phyloP scores from a whole-genome alignment of 305 asterid genomes.

The Fraxinus sp. region DNA sequence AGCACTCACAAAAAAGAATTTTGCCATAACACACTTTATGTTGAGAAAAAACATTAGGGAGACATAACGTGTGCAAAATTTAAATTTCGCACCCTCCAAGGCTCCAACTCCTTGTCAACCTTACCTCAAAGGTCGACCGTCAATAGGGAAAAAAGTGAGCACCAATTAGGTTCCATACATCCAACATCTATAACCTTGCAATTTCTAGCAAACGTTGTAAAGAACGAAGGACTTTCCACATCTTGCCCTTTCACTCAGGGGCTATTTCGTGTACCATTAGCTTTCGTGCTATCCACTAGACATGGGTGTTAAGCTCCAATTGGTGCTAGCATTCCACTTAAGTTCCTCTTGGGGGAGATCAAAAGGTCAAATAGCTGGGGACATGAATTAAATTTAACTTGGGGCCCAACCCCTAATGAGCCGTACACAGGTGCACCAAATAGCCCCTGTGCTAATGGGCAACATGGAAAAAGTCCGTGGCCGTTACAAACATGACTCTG shows the following conservation, averaged over 20 bases:
- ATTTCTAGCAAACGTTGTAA: background rate
- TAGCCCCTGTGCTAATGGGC: background rate
- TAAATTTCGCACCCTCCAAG: background rate
- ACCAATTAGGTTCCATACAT: background rate
- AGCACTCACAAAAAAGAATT: background rate
- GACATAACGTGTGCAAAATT: background rate
- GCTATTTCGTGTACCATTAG: background rate
- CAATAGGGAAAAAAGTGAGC: background rate
- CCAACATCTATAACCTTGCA: background rate
- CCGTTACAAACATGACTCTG: background rate
- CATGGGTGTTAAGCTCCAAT: background rate
- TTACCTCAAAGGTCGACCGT: background rate
- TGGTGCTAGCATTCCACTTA: background rate
- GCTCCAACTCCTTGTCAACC: background rate
- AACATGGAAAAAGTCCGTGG: background rate
- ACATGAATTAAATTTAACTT: background rate
- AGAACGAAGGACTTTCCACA: background rate
- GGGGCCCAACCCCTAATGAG: background rate
- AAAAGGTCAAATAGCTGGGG: background rate
- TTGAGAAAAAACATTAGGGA: background rate
- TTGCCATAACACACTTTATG: background rate
- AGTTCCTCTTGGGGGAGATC: background rate
- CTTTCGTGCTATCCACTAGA: background rate
- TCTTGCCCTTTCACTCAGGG: background rate
- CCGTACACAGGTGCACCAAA: background rate